Conservation (phyloP, 768 basidiomycete species). For the Pleurotus djamor region DNA sequence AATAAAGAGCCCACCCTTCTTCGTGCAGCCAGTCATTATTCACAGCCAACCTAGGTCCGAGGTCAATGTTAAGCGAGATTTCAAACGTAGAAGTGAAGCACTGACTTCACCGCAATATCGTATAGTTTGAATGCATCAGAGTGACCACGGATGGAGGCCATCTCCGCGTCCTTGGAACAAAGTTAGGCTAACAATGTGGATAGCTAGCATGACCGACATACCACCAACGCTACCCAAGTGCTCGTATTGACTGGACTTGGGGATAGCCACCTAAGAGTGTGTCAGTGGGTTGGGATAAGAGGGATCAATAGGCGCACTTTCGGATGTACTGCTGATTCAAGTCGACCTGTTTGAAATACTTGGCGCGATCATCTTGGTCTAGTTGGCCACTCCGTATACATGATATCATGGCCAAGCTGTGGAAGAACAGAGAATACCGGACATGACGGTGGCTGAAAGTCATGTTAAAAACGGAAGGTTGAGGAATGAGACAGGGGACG, state of each 20-base stretch:
- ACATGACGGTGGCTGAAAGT: constrained; percentile 59
- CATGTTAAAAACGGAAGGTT: neutral
- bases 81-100: neutral
- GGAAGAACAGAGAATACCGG: constrained; percentile 69
- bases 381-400: constrained; percentile 48
- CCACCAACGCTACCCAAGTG: constrained; percentile 69
- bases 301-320: constrained; percentile 32
- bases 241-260: constrained; percentile 68
- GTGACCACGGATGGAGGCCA: constrained; percentile 55
- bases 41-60: constrained; percentile 46
- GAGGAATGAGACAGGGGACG: constrained; percentile 12
- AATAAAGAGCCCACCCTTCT: constrained; percentile 66
- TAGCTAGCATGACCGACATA: constrained; percentile 27
- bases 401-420: constrained; percentile 63
- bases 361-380: constrained; percentile 25
- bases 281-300: neutral
- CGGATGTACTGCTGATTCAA: constrained; percentile 61
- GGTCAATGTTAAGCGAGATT: too few species aligned
- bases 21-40: constrained; percentile 72
- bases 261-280: constrained; percentile 54
- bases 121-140: constrained; percentile 64
- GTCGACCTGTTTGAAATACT: constrained; percentile 55
- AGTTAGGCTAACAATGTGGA: neutral
- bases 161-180: constrained; percentile 58
- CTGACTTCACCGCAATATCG: constrained; percentile 66